These are phyloP conservation scores for Hypericum perforatum DNA, from an alignment of 345 rosid species.

Conservation along the genomic window DNA sequence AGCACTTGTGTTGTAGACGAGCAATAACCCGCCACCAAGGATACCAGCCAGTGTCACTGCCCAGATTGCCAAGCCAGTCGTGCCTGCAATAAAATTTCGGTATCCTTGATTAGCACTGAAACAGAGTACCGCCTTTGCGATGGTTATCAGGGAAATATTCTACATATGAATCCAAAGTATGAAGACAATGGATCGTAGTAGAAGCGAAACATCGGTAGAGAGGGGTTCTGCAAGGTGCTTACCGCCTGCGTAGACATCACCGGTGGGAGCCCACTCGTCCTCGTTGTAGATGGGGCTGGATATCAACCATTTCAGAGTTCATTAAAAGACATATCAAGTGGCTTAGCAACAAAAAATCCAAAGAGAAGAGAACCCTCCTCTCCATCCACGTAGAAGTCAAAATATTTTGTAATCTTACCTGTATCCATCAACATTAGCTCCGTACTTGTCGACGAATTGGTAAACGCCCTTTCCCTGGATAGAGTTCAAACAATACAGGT, in stretches of 20 bases:
- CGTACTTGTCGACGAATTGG: constrained; percentile 90
- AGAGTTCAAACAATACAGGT: not conserved
- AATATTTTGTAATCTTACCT: constrained; percentile 26
- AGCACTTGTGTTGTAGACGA: constrained; percentile 97
- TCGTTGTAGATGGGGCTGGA: constrained; percentile 71
- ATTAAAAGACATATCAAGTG: not conserved
- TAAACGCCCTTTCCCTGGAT: constrained; percentile 92
- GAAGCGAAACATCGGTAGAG: not conserved
- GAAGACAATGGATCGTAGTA: no score
- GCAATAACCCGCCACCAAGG: constrained; percentile 85
- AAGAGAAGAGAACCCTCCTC: no score
- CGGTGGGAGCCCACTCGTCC: constrained; percentile 58
- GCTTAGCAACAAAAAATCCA: not conserved
- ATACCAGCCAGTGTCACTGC: constrained; percentile 72
- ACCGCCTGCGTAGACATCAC: constrained; percentile 86
- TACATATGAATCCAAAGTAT: no score
- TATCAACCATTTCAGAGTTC: not conserved
- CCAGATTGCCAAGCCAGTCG: constrained; percentile 86
- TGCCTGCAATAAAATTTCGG: constrained; percentile 23
- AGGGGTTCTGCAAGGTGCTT: not conserved
- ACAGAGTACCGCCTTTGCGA: no score
- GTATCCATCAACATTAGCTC: constrained; percentile 96
- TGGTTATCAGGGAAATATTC: no score
- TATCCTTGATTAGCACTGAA: no score
- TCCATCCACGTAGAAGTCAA: no score